Evolutionary conservation across 2,329 filamentous ascomycete species (phyloP).

Genomic region (Diaporthe australafricana): DNA sequence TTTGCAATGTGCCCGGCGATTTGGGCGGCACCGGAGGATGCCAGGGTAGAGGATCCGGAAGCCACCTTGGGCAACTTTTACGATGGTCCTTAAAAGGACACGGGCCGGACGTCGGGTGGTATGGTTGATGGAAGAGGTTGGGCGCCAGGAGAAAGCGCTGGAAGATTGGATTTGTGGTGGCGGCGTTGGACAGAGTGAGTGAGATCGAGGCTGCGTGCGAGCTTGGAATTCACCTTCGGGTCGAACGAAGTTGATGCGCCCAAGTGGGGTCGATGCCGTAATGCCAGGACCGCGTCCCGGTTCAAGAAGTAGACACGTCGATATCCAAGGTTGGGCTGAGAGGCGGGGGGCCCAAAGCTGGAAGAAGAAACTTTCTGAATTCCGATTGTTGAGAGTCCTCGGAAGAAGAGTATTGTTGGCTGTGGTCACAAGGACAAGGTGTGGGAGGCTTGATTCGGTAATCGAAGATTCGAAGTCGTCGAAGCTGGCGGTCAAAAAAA

Average conservation of each 20-base stretch:
- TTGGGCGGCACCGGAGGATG: constrained; percentile 68
- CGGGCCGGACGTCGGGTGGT: constrained; percentile 38
- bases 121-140: neutral
- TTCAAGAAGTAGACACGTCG: constrained; percentile 22
- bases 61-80: constrained; percentile 67
- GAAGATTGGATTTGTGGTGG: neutral
- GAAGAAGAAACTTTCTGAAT: neutral
- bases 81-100: constrained; percentile 54
- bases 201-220: constrained; percentile 3
- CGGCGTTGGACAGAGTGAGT: constrained; percentile 18
- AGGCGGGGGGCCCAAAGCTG: neutral
- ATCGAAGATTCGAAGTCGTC: neutral
- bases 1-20: constrained; percentile 62
- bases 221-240: constrained; percentile 23
- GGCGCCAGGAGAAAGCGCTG: constrained; percentile 20
- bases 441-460: constrained; percentile 23
- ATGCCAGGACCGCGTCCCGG: constrained; percentile 25
- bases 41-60: constrained; percentile 65
- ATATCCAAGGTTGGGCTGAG: constrained; percentile 15
- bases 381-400: neutral
- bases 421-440: constrained; percentile 21
- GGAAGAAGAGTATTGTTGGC: neutral
- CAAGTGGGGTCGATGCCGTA: constrained; percentile 36
- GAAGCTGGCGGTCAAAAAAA: constrained; percentile 24
- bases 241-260: constrained; percentile 33